A percentile compares a stretch with the other conserved stretches of the same genome.
Evolutionary conservation across 2,329 filamentous ascomycete genomes (phyloP).

Genomic region (Sclerotinia spermophila): DNA sequence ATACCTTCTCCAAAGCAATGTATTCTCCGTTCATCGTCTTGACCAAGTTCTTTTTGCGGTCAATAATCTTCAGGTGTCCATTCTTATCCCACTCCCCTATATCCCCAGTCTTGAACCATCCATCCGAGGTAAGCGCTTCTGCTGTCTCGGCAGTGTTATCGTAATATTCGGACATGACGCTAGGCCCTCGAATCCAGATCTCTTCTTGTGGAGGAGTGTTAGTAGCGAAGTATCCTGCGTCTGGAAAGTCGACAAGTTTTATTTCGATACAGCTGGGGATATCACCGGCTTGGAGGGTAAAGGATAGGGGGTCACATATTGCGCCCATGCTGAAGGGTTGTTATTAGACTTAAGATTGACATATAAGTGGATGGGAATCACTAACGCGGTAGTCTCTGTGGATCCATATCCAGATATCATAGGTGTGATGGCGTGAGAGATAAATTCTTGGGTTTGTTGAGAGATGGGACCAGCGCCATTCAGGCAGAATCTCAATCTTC

Average conservation of each 20-base stretch:
- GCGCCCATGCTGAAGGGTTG: conserved; percentile 70
- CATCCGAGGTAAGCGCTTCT: conserved; percentile 69
- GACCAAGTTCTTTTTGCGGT: conserved; percentile 43
- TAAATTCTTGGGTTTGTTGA: conserved; percentile 79
- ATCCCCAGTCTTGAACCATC: conserved; percentile 89
- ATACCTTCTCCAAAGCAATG: conserved; percentile 80
- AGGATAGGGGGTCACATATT: conserved; percentile 75
- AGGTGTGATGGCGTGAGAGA: conserved; percentile 83
- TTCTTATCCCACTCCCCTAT: conserved; percentile 73
- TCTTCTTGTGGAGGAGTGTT: conserved; percentile 61
- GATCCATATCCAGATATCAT: conserved; percentile 93
- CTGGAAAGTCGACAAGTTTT: conserved; percentile 85
- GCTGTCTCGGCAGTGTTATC: conserved; percentile 68
- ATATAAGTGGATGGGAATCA: too few species aligned
- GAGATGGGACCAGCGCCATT: conserved; percentile 89
- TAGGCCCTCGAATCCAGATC: conserved; percentile 74
- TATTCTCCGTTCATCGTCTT: conserved; percentile 87
- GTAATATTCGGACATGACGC: conserved; percentile 75
- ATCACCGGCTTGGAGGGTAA: conserved; percentile 71
- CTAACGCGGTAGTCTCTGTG: conserved; percentile 74
- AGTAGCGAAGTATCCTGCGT: conserved; percentile 70
- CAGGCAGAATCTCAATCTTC: conserved; percentile 80
- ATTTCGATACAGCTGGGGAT: conserved; percentile 73
- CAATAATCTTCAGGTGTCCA: conserved; percentile 86
- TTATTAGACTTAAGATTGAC: not conserved